Conservation (phyloP, 805 yeast genomes). For the Candida pseudoglaebosa region DNA sequence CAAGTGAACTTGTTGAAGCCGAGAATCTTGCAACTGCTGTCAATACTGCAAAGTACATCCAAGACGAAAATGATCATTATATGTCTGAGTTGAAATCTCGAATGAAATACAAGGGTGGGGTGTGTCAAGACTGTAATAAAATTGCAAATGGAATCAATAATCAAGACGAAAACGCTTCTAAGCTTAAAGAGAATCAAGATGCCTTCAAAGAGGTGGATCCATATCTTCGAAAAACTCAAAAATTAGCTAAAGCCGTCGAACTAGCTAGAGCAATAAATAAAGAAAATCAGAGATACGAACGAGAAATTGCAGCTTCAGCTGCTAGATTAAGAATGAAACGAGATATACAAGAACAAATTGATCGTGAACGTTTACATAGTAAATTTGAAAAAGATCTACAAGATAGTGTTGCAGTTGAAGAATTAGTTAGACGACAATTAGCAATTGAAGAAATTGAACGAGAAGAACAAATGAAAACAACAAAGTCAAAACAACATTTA, state of each 20-base stretch:
- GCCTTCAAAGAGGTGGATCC: constrained; percentile 1
- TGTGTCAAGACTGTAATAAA: not conserved
- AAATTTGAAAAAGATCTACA: constrained; percentile 6
- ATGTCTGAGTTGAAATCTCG: not conserved
- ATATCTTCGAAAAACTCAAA: not conserved
- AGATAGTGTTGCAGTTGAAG: constrained; percentile 4
- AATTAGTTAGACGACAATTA: constrained; percentile 5
- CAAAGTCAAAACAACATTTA: constrained; percentile 7
- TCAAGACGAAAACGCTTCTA: no score
- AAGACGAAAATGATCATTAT: constrained; percentile 1
- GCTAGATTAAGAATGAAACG: constrained; percentile 5
- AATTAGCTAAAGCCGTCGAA: constrained; percentile 12
- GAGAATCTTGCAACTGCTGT: constrained; percentile 3
- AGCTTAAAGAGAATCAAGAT: constrained; percentile 2
- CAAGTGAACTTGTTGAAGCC: not conserved
- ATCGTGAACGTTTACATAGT: constrained; percentile 2
- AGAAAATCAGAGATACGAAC: constrained; percentile 6
- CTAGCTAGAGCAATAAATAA: constrained; percentile 12
- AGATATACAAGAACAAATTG: constrained; percentile 3
- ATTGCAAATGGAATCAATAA: not conserved
- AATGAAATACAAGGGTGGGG: not conserved
- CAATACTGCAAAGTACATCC: constrained; percentile 1
- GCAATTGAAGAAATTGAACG: constrained; percentile 6
- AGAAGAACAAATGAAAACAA: constrained; percentile 6
- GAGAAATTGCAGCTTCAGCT: constrained; percentile 1